These are phyloP conservation scores for Tetrahymena borealis DNA, from an alignment of 73 alveolate species.

Conservation along the genomic window DNA sequence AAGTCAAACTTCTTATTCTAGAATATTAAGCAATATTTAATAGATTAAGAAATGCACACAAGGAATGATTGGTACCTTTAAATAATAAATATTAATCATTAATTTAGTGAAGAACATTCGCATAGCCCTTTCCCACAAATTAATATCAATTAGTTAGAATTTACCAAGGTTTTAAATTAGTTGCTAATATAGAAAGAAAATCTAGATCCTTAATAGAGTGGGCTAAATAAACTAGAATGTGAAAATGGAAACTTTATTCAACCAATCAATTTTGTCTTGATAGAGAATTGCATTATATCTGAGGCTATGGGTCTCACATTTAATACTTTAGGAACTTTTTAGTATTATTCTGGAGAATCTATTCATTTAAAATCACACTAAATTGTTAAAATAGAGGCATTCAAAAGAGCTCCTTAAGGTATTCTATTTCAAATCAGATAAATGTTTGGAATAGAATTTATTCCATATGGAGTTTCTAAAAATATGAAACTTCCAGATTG, in stretches of 20 bases:
- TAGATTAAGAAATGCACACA: neutral
- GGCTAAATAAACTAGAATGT: too few relatives aligned
- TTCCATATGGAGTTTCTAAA: neutral
- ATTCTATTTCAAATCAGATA: neutral
- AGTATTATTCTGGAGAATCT: neutral
- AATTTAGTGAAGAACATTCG: neutral
- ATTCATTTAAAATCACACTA: neutral
- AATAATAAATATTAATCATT: neutral
- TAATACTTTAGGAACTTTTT: neutral
- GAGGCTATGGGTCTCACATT: neutral
- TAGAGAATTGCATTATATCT: neutral
- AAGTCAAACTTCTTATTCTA: neutral
- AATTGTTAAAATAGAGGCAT: neutral
- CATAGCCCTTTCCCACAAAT: neutral
- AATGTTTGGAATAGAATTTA: neutral
- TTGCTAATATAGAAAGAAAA: too few relatives aligned
- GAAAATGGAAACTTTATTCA: neutral
- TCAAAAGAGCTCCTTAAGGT: neutral
- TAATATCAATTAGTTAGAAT: neutral
- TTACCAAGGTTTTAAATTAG: too few relatives aligned
- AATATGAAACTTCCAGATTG: neutral
- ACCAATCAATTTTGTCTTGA: neutral
- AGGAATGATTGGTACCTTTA: neutral
- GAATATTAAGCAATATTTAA: neutral
- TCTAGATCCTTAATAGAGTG: too few relatives aligned